Conservation (phyloP, 225 moss, liverwort and hornwort species). For the Physcomitrium patens region DNA sequence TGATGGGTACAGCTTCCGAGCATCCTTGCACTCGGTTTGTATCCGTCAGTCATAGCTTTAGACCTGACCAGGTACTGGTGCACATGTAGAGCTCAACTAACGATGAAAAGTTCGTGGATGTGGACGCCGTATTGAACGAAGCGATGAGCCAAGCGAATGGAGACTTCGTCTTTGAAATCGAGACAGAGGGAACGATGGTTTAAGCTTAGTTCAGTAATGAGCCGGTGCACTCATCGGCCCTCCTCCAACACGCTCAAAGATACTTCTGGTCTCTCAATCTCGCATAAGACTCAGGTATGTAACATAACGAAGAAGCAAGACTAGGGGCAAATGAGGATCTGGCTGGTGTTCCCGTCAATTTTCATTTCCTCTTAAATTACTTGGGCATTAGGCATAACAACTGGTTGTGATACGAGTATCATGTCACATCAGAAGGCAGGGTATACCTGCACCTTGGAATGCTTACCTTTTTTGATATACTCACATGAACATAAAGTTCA, state of each 20-base stretch:
- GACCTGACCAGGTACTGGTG: background rate
- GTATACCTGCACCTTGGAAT: background rate
- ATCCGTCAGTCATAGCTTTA: background rate
- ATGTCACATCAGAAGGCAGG: background rate
- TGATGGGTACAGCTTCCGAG: background rate
- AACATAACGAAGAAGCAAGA: background rate
- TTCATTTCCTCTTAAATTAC: constrained; percentile 9
- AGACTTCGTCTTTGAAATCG: constrained; percentile 71
- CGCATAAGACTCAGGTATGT: background rate
- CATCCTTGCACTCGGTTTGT: background rate
- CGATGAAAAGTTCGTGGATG: constrained; percentile 88
- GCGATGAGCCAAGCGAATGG: constrained; percentile 56
- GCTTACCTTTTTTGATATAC: background rate
- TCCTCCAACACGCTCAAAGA: background rate
- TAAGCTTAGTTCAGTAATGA: constrained; percentile 7
- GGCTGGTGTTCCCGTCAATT: background rate
- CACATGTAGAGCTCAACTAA: constrained; percentile 48
- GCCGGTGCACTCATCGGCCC: background rate
- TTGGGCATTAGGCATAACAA: background rate
- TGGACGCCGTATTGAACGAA: constrained; percentile 74
- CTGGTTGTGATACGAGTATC: background rate
- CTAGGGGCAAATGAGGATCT: background rate
- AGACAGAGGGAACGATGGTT: constrained; percentile 74
- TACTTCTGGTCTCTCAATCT: background rate
- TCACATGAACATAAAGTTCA: background rate